Evolutionary conservation across 495 filamentous ascomycete species (phyloP), one percentile per base, ranked within the genome.

Genomic region (Hypoxylon rickii): DNA sequence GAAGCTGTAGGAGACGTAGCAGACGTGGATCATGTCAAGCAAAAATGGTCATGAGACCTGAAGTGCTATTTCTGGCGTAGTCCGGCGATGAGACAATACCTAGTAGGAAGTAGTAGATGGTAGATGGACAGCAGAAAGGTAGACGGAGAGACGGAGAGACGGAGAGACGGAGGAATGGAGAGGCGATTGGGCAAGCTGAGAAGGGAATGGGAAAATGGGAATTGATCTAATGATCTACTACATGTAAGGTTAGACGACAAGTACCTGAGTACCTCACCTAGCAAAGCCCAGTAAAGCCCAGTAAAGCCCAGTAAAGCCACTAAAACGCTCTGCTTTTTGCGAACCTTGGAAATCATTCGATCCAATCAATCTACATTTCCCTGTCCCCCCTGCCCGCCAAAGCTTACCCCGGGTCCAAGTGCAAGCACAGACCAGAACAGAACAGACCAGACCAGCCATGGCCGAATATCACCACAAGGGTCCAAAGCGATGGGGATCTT

Each of bases 41-140:
- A 64, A 52, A 58, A 51, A 41, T 55, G 56, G 62, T 65, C 62
- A 61, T 61, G 65, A 52, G 37, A 50, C 50, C 39, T 42, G 44
- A 7, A 34, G 13, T 3, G 11, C 13, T 17, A 17, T 16, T 40
- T 44, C 67, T 71, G 64, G 53, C 61, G 47, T 71, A 66, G 66
- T 60, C 48, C 36, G 52, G 52, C 42, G 52, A 62, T 56, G 58
- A 62, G 58, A 63, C 59, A 63, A 36, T n/a, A n/a, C n/a, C n/a
- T n/a, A n/a, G n/a, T n/a, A n/a, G n/a, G n/a, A n/a, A n/a, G n/a
- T n/a, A n/a, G n/a, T n/a, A n/a, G n/a, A n/a, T n/a, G n/a, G n/a
- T n/a, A n/a, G n/a, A n/a, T n/a, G n/a, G n/a, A n/a, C n/a, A n/a
- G n/a, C n/a, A n/a, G n/a, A n/a, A n/a, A n/a, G n/a, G n/a, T n/a